phyloP scores from a whole-genome alignment of 1,284 basidiomycete genomes.

The Lentinula novae-zelandiae region DNA sequence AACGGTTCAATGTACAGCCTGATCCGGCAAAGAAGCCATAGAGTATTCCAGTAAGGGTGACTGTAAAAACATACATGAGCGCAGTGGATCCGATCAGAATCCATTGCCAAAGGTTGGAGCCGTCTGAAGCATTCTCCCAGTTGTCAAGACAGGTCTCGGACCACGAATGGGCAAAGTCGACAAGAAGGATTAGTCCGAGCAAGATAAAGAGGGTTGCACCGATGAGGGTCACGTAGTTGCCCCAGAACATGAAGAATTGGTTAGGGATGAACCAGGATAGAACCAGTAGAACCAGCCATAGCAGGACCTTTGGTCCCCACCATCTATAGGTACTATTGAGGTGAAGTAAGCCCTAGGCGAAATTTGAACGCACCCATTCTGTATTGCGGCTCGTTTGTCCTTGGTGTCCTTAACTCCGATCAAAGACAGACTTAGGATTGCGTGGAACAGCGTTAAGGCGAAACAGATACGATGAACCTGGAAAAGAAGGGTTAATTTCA shows the following conservation, averaged over 20 bases:
- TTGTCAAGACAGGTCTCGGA: constrained; percentile 95
- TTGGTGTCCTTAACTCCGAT: constrained; percentile 89
- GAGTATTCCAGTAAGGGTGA: constrained; percentile 83
- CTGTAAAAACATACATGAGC: constrained; percentile 79
- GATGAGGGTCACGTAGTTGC: constrained; percentile 88
- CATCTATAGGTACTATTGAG: constrained; percentile 50
- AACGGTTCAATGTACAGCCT: constrained; percentile 87
- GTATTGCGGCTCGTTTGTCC: constrained; percentile 88
- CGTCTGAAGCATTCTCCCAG: constrained; percentile 77
- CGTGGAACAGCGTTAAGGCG: constrained; percentile 88
- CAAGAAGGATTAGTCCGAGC: constrained; percentile 93
- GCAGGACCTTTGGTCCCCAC: constrained; percentile 97
- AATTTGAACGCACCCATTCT: constrained; percentile 81
- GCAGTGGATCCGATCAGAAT: constrained; percentile 93
- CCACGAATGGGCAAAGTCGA: constrained; percentile 99
- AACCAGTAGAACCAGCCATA: constrained; percentile 77
- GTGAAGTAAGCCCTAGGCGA: background rate
- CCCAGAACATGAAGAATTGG: constrained; percentile 94
- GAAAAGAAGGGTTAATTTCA: constrained; percentile 5
- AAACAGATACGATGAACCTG: constrained; percentile 97
- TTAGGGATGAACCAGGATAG: constrained; percentile 93
- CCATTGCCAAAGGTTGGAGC: constrained; percentile 94
- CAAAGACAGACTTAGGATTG: constrained; percentile 75
- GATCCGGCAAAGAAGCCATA: constrained; percentile 90
- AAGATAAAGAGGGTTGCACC: constrained; percentile 95